Evolutionary conservation across 495 filamentous ascomycete species (phyloP), one percentile per base, ranked within the genome.

Genomic region (Talaromyces adpressus): DNA sequence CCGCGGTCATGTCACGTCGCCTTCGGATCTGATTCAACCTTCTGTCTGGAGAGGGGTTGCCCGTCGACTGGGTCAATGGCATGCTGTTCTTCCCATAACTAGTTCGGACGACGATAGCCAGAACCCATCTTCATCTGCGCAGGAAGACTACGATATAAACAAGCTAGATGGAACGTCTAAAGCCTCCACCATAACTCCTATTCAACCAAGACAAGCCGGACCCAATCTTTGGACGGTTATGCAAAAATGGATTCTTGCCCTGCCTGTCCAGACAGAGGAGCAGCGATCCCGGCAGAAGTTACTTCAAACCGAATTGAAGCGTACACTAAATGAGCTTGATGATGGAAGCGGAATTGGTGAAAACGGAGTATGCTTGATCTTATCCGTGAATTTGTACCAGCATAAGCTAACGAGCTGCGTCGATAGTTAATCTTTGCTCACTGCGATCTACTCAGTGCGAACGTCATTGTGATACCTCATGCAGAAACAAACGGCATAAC

Each of bases 171-270:
- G 54, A 60, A 36, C 16, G 25, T 5, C 53, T n/a, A 57, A 27
- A 29, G 63, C 62, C 2, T 67, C 71, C 29, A 59, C 74, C 4
- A 79, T 89, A 59, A 76, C 84, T 41, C 71, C 79, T 62, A 82
- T 86, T 59, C 82, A 84, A 22, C 85, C 87, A 8, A 78, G 82
- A 3, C 88, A 86, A 66, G 81, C 84, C 3, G 78, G 84, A 11
- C 89, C 91, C 12, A 96, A 93, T 70, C 78, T 95, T 34, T 99
- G 95, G 95, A 90, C 89, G 8, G 89, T 95, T 32, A 87, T 96
- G 79, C 92, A 96, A 75, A 94, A 91, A 77, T 99, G 94, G 94
- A 90, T 98, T 52, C 79, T 85, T 66, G 94, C 92, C 14, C 80
- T 99, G 45, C 93, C 94, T 4, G 84, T 78, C 12, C 77, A 81